Evolutionary conservation across 2,329 filamentous ascomycete species (phyloP), one percentile per base, ranked within the genome.

Genomic region (Fonsecaea erecta): DNA sequence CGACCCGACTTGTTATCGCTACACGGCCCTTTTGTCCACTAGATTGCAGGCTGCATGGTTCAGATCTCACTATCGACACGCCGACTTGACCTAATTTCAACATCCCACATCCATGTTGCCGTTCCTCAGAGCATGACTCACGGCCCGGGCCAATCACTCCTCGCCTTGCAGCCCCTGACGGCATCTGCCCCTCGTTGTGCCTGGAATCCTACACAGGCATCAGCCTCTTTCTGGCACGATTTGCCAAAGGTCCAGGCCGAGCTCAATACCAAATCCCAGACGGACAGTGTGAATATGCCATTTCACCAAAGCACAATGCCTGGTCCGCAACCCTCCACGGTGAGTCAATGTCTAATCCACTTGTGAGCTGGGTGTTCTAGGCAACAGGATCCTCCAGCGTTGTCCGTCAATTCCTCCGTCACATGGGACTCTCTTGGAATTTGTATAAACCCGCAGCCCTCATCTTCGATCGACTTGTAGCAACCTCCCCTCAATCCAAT

Each of bases 281-380:
- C 21, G 40, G n/a, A 5, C 16, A 46, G n/a, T 18, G 3, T 1
- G 40, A 46, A 46, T 21, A 18, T 46, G 16, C 16, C 40, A 46
- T 8, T 9, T 46, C n/a, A 21, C 7, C 40, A 9, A 21, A n/a
- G 7, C 4, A 21, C 7, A 21, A 21, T 46, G 18, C 40, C 18
- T n/a, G 18, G 6, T 48, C 11, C 14, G 26, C 6, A 1, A 34
- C n/a, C n/a, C 26, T 1, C 51, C 24, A n/a, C 51, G n/a, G 51
- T 53, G 51, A 53, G 51, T 53, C 51, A 53, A 53, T 1, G 51
- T n/a, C 51, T 26, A 53, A 32, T 32, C 30, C 51, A 53, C 30
- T 53, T 53, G n/a, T 53, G 18, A 48, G 43, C 21, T 48, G 43
- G 9, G 43, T 24, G 9, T 11, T 9, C 11, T 14, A 53, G 51